Evolutionary conservation across 164 flowering plant species (phyloP).

Genomic region (Saururus chinensis): DNA sequence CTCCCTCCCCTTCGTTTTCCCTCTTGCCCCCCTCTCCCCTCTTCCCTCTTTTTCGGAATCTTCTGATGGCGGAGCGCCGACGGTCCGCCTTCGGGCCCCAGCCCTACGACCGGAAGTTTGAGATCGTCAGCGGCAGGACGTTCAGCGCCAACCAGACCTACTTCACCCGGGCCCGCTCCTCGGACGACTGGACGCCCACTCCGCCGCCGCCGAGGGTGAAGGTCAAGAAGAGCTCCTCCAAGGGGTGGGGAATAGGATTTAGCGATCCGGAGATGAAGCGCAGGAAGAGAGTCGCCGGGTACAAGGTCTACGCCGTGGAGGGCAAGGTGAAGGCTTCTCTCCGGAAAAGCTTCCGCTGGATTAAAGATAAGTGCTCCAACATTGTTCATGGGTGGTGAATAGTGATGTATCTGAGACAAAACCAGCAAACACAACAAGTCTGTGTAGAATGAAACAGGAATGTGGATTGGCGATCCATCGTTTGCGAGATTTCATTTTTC

Average conservation of each 20-base stretch:
- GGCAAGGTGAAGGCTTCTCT: conserved; percentile 62
- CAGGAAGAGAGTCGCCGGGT: conserved; percentile 50
- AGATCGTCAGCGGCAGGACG: conserved; percentile 39
- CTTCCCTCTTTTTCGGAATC: too few relatives aligned
- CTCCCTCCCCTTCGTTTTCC: background rate
- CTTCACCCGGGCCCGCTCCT: conserved; percentile 1
- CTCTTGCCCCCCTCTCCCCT: background rate
- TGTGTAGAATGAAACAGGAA: too few relatives aligned
- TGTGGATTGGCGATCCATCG: too few relatives aligned
- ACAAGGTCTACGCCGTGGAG: conserved; percentile 63
- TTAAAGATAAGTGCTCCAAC: conserved; percentile 65
- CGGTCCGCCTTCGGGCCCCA: conserved; percentile 18
- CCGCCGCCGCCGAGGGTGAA: conserved; percentile 9
- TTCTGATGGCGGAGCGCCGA: conserved; percentile 21
- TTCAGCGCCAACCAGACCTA: conserved; percentile 19
- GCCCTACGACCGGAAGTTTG: conserved; percentile 28
- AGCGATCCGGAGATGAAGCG: conserved; percentile 66
- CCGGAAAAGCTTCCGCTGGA: conserved; percentile 62
- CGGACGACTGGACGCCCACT: conserved; percentile 14
- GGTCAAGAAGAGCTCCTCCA: conserved; percentile 8
- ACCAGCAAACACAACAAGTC: background rate
- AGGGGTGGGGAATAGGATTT: conserved; percentile 51
- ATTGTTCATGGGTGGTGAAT: conserved; percentile 54
- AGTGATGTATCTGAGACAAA: background rate
- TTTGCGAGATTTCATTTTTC: too few relatives aligned